Evolutionary conservation across 2,329 filamentous ascomycete species (phyloP).

Genomic region (Amphichorda felina): DNA sequence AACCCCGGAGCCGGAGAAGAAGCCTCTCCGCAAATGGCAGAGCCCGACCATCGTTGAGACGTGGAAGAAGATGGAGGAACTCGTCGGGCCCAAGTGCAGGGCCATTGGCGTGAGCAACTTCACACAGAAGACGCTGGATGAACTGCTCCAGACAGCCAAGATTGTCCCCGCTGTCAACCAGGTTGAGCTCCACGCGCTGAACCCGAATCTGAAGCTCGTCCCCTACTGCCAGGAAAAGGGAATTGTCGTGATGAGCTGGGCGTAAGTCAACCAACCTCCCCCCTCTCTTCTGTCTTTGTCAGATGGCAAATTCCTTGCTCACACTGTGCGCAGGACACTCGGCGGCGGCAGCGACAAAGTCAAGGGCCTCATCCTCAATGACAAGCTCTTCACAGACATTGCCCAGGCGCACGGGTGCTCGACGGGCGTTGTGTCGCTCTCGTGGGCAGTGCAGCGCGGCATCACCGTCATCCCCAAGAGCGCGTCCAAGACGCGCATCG

Average conservation of each 20-base stretch:
- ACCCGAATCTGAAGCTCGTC: slow-evolving; percentile 17
- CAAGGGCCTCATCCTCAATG: slow-evolving; percentile 8
- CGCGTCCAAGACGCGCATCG: slow-evolving; percentile 8
- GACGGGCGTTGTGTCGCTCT: slow-evolving; percentile 12
- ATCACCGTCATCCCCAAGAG: slow-evolving; percentile 14
- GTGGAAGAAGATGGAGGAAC: slow-evolving; percentile 15
- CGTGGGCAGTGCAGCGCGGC: slow-evolving; percentile 14
- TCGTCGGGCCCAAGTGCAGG: slow-evolving; percentile 11
- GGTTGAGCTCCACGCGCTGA: slow-evolving; percentile 18
- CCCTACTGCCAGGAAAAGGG: slow-evolving; percentile 17
- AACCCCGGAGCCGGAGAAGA: slow-evolving; percentile 9
- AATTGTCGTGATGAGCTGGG: slow-evolving; percentile 17
- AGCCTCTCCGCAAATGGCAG: slow-evolving; percentile 9
- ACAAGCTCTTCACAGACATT: slow-evolving; percentile 11
- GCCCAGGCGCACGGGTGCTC: slow-evolving; percentile 11
- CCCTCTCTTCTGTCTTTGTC: not conserved
- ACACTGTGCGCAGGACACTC: slow-evolving; percentile 1
- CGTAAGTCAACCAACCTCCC: slow-evolving; percentile 6
- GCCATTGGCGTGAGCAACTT: slow-evolving; percentile 21
- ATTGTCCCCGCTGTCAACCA: slow-evolving; percentile 18
- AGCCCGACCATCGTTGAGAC: slow-evolving; percentile 13
- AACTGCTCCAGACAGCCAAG: slow-evolving; percentile 10
- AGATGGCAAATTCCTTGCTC: too few relatives aligned
- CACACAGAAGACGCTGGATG: slow-evolving; percentile 15
- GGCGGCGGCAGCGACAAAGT: slow-evolving; percentile 3